Evolutionary conservation across 768 basidiomycete species (phyloP).

Genomic region (Rhodotorula kratochvilovae): DNA sequence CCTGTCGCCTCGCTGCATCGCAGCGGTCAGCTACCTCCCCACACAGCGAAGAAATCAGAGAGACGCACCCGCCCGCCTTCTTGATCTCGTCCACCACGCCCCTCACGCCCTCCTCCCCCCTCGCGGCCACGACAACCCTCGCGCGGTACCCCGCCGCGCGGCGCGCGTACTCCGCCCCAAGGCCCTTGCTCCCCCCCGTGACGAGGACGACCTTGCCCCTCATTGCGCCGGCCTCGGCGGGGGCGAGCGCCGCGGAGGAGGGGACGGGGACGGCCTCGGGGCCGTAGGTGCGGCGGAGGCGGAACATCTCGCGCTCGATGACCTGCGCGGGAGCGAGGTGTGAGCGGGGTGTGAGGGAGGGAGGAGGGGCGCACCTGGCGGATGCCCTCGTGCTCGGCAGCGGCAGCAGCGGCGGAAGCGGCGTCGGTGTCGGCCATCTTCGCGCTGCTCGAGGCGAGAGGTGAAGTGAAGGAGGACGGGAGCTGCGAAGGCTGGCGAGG

Average conservation of each 20-base stretch:
- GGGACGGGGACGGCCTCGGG: not conserved
- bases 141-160: not conserved
- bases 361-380: not conserved
- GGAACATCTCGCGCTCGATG: slow-evolving; percentile 1
- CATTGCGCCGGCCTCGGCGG: not conserved
- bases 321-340: not conserved
- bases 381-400: not conserved
- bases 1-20: not conserved
- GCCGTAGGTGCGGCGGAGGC: not conserved
- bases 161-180: not conserved
- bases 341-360: not conserved
- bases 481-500: too few species aligned
- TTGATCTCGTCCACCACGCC: not conserved
- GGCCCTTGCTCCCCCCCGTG: not conserved
- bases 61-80: not conserved
- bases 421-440: too few species aligned
- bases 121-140: not conserved
- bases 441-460: too few species aligned
- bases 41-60: not conserved
- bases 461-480: too few species aligned
- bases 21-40: not conserved
- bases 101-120: not conserved
- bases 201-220: slow-evolving; percentile 5
- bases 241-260: not conserved
- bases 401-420: too few species aligned